Evolutionary conservation across 768 basidiomycete genomes (phyloP).

Genomic region (Candolleomyces aberdarensis): DNA sequence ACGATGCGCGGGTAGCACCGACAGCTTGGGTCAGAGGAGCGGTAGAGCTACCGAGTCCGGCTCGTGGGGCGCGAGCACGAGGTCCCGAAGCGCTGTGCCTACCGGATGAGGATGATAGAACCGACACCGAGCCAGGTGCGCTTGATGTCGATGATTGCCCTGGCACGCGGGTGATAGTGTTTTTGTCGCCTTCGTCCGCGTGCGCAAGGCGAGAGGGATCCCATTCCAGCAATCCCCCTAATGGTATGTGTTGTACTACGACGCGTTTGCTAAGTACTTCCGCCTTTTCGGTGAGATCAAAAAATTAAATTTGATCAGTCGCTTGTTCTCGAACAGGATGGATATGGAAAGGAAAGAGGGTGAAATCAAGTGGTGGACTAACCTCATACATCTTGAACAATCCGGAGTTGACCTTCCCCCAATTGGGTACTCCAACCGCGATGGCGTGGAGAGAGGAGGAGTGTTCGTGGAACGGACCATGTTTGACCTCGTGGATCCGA

Average conservation of each 20-base stretch:
- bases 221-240: conserved; percentile 83
- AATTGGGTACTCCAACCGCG: conserved; percentile 83
- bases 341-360: background rate
- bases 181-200: background rate
- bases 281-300: conserved; percentile 41
- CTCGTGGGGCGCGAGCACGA: background rate
- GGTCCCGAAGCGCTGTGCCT: background rate
- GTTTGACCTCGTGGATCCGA: conserved; percentile 78
- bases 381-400: conserved; percentile 96
- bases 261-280: conserved; percentile 93
- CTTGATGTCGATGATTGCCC: background rate
- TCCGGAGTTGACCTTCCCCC: conserved; percentile 88
- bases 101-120: no score
- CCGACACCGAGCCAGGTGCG: background rate
- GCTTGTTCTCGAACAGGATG: conserved; percentile 1
- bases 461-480: conserved; percentile 89
- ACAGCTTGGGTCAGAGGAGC: background rate
- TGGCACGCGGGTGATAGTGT: no score
- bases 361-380: conserved; percentile 15
- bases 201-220: conserved; percentile 13
- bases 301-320: background rate
- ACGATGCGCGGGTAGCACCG: background rate
- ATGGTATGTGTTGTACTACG: conserved; percentile 91
- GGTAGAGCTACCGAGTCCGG: background rate
- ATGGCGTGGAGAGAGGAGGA: conserved; percentile 88